Evolutionary conservation across 805 yeast species (phyloP), one percentile per base, ranked within the genome.

Genomic region (Priceomyces castillae): DNA sequence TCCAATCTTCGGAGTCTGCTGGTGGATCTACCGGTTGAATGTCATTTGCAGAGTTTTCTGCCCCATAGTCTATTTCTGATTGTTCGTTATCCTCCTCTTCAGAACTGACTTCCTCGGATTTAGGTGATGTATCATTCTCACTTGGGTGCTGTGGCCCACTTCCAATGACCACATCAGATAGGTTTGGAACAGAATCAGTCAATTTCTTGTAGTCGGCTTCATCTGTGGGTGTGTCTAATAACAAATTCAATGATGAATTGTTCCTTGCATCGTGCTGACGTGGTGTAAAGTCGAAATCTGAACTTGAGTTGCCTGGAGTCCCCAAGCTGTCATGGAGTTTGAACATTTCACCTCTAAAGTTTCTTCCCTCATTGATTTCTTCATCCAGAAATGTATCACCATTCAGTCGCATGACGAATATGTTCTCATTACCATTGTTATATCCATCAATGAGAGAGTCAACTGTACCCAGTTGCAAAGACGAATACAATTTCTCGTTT

Each of bases 171-270:
- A 37, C 16, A 33, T 23, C 33, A 23, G 40, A 26, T 23, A 37
- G 20, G 6, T 30, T 23, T 19, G 46, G 40, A 2, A 56, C 53
- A n/a, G 54, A 39, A 9, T 42, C 43, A 3, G 53, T 40, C 30
- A 58, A 36, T 5, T 51, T 50, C 28, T 46, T 48, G 40, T 57
- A 53, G 16, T 57, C 58, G 1, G 54, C 37, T 18, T 57, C 62
- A 2, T 51, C 48, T 4, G 58, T 50, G 0, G 64, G 62, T 7
- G 64, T 58, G 42, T 62, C 68, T 22, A 64, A 48, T 39, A 69
- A 53, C 9, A 69, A 70, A 39, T 69, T 64, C 42, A 70, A 48
- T 15, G 73, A 66, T 3, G 69, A 57, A 46, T 60, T 64, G 45
- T 61, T 44, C 3, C 61, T 64, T 5, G 51, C 52, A 16, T 52